Evolutionary conservation across 495 filamentous ascomycete genomes (phyloP), one percentile per base, ranked within the genome.

Genomic region (Darksidea phi): DNA sequence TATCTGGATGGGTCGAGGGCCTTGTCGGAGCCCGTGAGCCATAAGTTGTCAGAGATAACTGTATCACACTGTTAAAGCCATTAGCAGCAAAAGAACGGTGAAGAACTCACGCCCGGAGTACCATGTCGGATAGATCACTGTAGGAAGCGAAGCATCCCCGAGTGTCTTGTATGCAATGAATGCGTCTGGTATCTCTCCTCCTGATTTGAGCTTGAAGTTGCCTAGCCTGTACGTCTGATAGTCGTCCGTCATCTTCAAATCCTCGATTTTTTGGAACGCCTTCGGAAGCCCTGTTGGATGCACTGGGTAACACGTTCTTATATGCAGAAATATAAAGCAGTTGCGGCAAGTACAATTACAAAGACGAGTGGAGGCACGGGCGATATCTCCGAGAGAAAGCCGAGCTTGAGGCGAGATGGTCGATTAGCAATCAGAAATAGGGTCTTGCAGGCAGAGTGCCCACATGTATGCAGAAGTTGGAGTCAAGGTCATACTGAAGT

Each of bases 51-150:
- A 4, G 77, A 78, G 56, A 88, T 82, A 0, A 66, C 79, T 83
- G 34, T 17, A n/a, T 12, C 10, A 11, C 51, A 26, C 17, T 56
- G 24, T 32, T 10, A 32, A 10, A 28, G 50, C 26, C 15, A 49
- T n/a, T 38, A 20, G 18, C 15, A 2, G 36, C 18, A 32, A 23
- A 6, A 34, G 18, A 42, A 24, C 8, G 24, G 32, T 47, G 48
- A 4, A 11, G 20, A 24, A 17, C 59, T 6, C 75, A 84, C 80
- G 58, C 57, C 85, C 85, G 12, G 83, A 86, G 61, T 83, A 90
- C 86, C 86, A 89, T 1, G 81, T 81, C 12, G 87, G 87, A 68
- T 89, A 88, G 36, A 90, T 77, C 52, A 90, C 83, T 1, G 84
- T 83, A 18, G 86, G 85, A n/a, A 73, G 77, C 6, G 72, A 78